phyloP scores from a whole-genome alignment of 352 stramenopile genomes.

The Phytophthora chlamydospora region DNA sequence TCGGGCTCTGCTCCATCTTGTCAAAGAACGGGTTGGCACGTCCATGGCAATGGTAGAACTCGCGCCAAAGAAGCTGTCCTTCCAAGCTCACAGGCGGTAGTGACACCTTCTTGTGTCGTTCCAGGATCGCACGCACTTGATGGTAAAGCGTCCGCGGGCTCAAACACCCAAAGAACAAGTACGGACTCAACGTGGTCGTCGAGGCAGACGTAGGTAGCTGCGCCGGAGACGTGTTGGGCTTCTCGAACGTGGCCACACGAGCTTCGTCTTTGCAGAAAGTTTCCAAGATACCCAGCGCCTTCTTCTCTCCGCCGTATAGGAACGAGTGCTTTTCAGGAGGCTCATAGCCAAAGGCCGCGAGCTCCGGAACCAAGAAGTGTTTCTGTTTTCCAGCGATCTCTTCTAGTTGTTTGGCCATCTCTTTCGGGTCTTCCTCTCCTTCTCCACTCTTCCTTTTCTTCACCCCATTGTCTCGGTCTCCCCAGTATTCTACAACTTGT shows the following conservation, averaged over 20 bases:
- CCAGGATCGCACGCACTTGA: slow-evolving; percentile 79
- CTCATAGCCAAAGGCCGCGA: slow-evolving; percentile 70
- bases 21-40: slow-evolving; percentile 89
- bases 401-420: slow-evolving; percentile 30
- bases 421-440: slow-evolving; percentile 9
- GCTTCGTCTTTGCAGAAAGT: slow-evolving; percentile 75
- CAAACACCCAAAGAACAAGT: slow-evolving; percentile 94
- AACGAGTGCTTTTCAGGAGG: slow-evolving; percentile 60
- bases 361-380: slow-evolving; percentile 64
- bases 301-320: slow-evolving; percentile 73
- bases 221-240: slow-evolving; percentile 95
- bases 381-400: slow-evolving; percentile 59
- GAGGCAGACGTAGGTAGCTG: slow-evolving; percentile 83
- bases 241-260: slow-evolving; percentile 95
- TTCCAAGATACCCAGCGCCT: slow-evolving; percentile 62
- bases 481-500: slow-evolving; percentile 62
- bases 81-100: slow-evolving; percentile 92
- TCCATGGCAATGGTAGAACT: slow-evolving; percentile 93
- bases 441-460: slow-evolving; percentile 18
- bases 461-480: slow-evolving; percentile 12
- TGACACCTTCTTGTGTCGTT: slow-evolving; percentile 59
- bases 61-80: slow-evolving; percentile 96
- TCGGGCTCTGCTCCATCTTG: slow-evolving; percentile 94
- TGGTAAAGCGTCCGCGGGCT: slow-evolving; percentile 92
- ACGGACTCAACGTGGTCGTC: slow-evolving; percentile 95